phyloP scores from a whole-genome alignment of 345 rosid species.

The Odontarrhena argentea region DNA sequence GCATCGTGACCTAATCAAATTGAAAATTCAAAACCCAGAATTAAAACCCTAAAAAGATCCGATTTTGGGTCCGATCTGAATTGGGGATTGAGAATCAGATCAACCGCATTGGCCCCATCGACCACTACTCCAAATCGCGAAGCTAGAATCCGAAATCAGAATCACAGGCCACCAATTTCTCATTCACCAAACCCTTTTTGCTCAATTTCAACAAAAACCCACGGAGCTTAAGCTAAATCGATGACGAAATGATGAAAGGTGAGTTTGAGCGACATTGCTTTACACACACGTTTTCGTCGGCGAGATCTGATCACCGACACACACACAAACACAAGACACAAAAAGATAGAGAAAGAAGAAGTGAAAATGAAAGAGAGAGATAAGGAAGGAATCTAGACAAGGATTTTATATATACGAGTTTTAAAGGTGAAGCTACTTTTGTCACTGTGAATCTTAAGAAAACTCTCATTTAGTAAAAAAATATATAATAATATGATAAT shows the following conservation, averaged over 20 bases:
- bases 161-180: constrained; percentile 48
- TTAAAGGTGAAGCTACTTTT: constrained; percentile 35
- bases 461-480: neutral
- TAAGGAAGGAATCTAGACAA: constrained; percentile 47
- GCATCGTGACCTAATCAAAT: constrained; percentile 43
- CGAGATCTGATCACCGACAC: constrained; percentile 68
- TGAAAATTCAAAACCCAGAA: neutral
- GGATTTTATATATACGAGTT: constrained; percentile 2
- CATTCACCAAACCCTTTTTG: constrained; percentile 35
- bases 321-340: neutral
- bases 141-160: constrained; percentile 53
- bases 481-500: neutral
- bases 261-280: constrained; percentile 40
- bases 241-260: constrained; percentile 31
- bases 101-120: constrained; percentile 88
- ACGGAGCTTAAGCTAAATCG: constrained; percentile 31
- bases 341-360: constrained; percentile 12
- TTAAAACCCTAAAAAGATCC: constrained; percentile 1
- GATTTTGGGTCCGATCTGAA: constrained; percentile 22
- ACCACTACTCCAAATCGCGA: constrained; percentile 66
- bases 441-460: neutral
- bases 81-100: constrained; percentile 29
- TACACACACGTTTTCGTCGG: constrained; percentile 36
- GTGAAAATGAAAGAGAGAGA: constrained; percentile 32
- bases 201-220: constrained; percentile 17